Evolutionary conservation across 495 filamentous ascomycete genomes (phyloP), one percentile per base, ranked within the genome.

Genomic region (Neurospora pannonica): DNA sequence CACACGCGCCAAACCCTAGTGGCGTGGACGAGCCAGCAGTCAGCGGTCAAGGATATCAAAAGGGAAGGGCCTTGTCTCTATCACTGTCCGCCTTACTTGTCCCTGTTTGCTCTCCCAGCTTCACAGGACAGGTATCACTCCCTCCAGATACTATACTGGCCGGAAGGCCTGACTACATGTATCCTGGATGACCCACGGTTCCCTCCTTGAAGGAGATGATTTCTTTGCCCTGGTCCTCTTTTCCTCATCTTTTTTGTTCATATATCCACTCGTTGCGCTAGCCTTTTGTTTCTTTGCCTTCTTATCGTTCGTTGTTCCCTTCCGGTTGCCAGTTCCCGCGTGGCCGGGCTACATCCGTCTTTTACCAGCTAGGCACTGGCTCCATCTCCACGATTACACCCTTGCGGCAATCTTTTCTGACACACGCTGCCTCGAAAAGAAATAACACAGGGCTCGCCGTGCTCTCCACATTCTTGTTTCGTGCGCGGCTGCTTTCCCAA

Each of bases 321-420:
- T n/a, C n/a, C n/a, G n/a, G n/a, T n/a, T 77, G 37, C 72, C 73
- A 72, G 71, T 71, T 62, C 54, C 54, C 24, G 54, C 54, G 54
- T 62, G 54, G 54, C 54, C 54, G 54, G 54, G 54, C 54, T 62
- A 62, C 54, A 62, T 62, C 54, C 54, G 54, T 62, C 54, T 62
- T 62, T 62, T 24, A 62, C 54, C 54, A 62, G 54, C 54, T 62
- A 62, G 54, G 54, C 54, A 62, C 54, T 62, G 54, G 74, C 73
- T 78, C 74, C 71, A 76, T 75, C 74, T 77, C 72, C 74, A 62
- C 54, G 54, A 67, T 72, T 38, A 74, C 71, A 79, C 79, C 78
- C 81, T 79, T 77, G 79, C 74, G 80, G 75, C 78, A 80, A 83
- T 83, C 81, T 79, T 71, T 82, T 77, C 80, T 82, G 82, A 82